Base-by-base conservation (phyloP, 1,284 basidiomycete species). In the Baeospora myosura region DNA sequence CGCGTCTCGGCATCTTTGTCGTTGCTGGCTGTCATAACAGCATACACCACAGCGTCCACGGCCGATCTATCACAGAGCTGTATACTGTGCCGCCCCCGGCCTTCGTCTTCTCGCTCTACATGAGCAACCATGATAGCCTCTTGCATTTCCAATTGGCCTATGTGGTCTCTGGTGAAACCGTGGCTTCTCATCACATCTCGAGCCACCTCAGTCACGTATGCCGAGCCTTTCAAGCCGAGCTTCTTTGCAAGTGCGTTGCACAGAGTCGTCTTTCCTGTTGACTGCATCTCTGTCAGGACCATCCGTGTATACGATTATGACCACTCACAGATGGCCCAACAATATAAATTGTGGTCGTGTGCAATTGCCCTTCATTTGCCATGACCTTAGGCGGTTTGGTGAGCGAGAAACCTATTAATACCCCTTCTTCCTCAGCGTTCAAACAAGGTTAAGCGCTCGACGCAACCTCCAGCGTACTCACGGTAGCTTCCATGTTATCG, bases 201-300 rank as follows among this genome's bases (percentile, higher is more conserved):
- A 2, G 80, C 79, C n/a, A 79, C 71, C 55, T 81, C 78, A 16
- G 62, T 69, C 43, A 81, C 67, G 44, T 71, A 68, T 23, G 64
- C 64, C 33, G 54, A 43, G 18, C 54, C 46, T 1, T 48, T 44
- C 21, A 81, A 45, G 2, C 57, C 54, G 12, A 78, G 52, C 34
- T 60, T 61, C 37, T 61, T 47, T 1, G 66, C 65, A 1, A 80
- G 54, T 3, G 74, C 74, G 35, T 68, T 60, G 56, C 76, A 79
- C 2, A 81, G 65, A 0, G 78, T 81, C 20, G 79, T 78, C 58
- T 81, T 82, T 14, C 78, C 78, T 5, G 73, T 76, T 8, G 78
- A 79, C 53, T 65, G 40, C 33, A 18, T 37, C n/a, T 5, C 16
- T 12, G 6, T 12, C 14, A 20, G 38, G n/a, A 24, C 34, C 5